phyloP scores from a whole-genome alignment of 139 green algal species.

The Chlorella ohadii region DNA sequence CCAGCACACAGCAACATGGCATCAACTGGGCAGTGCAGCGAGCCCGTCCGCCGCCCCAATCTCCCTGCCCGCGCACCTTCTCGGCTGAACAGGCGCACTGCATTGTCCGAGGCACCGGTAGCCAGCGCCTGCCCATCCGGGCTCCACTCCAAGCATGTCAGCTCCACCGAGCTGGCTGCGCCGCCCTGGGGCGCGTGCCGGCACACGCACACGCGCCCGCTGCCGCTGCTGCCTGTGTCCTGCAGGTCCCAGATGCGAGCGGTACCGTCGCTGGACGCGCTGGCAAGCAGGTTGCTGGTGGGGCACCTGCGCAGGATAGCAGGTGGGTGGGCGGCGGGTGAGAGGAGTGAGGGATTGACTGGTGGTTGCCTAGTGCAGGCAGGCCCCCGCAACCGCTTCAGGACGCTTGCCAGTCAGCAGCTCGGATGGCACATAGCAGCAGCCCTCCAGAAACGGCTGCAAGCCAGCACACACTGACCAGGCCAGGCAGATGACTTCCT shows the following conservation, averaged over 20 bases:
- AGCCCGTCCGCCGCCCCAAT: neutral
- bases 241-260: slow-evolving; percentile 87
- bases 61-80: slow-evolving; percentile 62
- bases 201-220: slow-evolving; percentile 24
- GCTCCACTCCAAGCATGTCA: slow-evolving; percentile 95
- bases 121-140: slow-evolving; percentile 84
- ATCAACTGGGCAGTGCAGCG: too few relatives aligned
- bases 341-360: too few relatives aligned
- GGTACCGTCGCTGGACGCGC: slow-evolving; percentile 84
- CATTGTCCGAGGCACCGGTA: slow-evolving; percentile 90
- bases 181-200: slow-evolving; percentile 5
- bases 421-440: too few relatives aligned
- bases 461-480: slow-evolving; percentile 54
- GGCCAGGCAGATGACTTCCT: slow-evolving; percentile 90
- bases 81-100: slow-evolving; percentile 83
- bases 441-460: too few relatives aligned
- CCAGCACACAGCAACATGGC: neutral
- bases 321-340: too few relatives aligned
- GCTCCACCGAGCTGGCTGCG: slow-evolving; percentile 64
- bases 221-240: slow-evolving; percentile 12
- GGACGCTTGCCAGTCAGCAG: too few relatives aligned
- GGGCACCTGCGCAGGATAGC: slow-evolving; percentile 54
- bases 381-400: too few relatives aligned
- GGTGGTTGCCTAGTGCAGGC: too few relatives aligned
- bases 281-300: slow-evolving; percentile 74